These are phyloP conservation scores for Emiliania huxleyi DNA, from an alignment of 78 protist species.

Conservation along the genomic window DNA sequence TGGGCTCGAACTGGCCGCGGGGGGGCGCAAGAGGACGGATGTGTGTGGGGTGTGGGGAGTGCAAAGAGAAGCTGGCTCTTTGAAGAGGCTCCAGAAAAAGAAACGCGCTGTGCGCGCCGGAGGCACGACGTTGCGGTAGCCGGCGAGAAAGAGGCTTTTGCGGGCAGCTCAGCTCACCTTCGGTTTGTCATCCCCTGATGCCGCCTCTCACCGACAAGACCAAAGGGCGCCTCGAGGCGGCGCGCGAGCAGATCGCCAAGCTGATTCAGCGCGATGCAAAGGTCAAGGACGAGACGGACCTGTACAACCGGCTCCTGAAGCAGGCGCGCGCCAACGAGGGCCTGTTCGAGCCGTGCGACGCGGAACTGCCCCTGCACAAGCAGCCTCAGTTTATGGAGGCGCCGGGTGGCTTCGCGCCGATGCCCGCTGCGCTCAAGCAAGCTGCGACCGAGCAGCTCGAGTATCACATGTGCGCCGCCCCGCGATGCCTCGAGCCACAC, in stretches of 20 bases:
- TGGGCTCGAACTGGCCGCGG: too few species aligned
- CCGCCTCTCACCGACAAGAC: not conserved
- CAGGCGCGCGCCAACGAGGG: not conserved
- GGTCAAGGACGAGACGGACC: not conserved
- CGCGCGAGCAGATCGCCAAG: not conserved
- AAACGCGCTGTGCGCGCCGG: too few species aligned
- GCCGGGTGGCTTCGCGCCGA: not conserved
- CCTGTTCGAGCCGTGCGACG: not conserved
- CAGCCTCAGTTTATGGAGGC: not conserved
- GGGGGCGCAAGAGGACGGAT: too few species aligned
- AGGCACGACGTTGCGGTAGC: too few species aligned
- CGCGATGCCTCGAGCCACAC: too few species aligned
- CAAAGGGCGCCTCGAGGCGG: not conserved
- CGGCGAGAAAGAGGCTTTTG: too few species aligned
- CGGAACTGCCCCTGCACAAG: not conserved
- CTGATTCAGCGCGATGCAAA: not conserved
- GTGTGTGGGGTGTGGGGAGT: too few species aligned
- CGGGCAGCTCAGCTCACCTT: too few species aligned
- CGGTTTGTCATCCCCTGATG: too few species aligned
- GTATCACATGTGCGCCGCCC: too few species aligned
- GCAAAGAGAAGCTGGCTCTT: too few species aligned
- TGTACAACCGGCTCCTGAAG: not conserved
- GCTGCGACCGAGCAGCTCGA: not conserved
- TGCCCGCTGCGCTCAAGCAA: conserved; percentile 6
- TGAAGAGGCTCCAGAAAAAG: too few species aligned